Evolutionary conservation across 1,284 basidiomycete species (phyloP), one percentile per base, ranked within the genome.

Genomic region (Malassezia pachydermatis): DNA sequence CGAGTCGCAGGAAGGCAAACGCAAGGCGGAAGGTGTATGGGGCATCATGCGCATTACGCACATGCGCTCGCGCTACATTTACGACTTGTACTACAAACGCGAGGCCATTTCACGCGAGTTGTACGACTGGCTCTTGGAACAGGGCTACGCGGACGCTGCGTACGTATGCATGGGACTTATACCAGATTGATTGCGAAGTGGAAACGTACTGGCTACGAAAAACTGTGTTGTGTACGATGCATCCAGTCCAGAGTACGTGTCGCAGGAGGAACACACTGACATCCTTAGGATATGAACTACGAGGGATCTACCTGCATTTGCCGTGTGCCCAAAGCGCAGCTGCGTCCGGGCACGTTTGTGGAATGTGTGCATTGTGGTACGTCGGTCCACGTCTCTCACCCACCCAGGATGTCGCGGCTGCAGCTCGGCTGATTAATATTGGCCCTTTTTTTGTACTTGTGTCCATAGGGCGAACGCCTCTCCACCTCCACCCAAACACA

Each of bases 221-320:
- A 96, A 71, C 77, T 98, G 28, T 99, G 94, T 73, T 99, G 94
- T 70, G 76, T 96, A 41, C 78, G 94, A 41, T 99, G 94, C 75
- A 95, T 99, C 49, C 92, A 96, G 75, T 88, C 88, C 3, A 81
- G 81, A 74, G 88, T 86, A 61, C 51, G 79, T 71, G 1, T 22
- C 16, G 5, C 13, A n/a, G n/a, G n/a, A n/a, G n/a, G n/a, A n/a
- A n/a, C n/a, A n/a, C n/a, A 30, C 17, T 6, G 33, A 22, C 51
- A 62, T 50, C 59, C 13, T 36, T 51, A 29, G 85, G 94, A 96
- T 72, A 96, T 95, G 89, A 98, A 96, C 76, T 95, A 96, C 70
- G 84, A 92, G 76, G 94, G 94, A 6, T 94, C 89, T n/a, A 94
- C 94, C 24, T 99, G 94, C 73, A 85, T 98, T 52, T 99, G 94